Evolutionary conservation across 306 rosid genomes (phyloP).

Genomic region (Prunus armeniaca): DNA sequence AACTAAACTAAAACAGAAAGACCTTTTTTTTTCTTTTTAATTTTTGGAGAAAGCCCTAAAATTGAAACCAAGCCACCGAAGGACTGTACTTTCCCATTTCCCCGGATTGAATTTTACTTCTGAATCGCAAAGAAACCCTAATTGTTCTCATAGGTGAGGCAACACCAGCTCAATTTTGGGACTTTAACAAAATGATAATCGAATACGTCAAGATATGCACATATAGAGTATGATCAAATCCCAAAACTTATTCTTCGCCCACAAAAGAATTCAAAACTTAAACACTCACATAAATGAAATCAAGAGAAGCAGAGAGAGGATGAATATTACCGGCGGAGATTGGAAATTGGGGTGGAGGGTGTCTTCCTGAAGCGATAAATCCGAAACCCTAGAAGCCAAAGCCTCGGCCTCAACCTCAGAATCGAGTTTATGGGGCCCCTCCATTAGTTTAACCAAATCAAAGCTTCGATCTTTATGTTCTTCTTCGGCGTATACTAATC

Average conservation of each 20-base stretch:
- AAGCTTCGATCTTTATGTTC: constrained; percentile 1
- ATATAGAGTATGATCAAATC: not conserved
- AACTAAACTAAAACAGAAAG: not conserved
- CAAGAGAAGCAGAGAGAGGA: not conserved
- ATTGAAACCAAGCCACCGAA: not conserved
- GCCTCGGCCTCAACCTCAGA: constrained; percentile 20
- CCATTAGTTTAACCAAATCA: constrained; percentile 27
- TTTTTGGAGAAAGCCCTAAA: not conserved
- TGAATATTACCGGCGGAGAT: constrained; percentile 32
- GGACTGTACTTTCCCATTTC: not conserved
- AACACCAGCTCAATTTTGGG: constrained; percentile 1
- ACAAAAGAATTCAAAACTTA: not conserved
- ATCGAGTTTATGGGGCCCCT: constrained; percentile 6
- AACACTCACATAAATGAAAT: not conserved
- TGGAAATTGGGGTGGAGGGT: not conserved
- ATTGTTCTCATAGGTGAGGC: not conserved
- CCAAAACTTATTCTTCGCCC: not conserved
- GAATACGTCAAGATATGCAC: not conserved
- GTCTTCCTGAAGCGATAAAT: constrained; percentile 14
- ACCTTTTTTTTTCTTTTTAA: not conserved
- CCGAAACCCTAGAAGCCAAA: constrained; percentile 29
- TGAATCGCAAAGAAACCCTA: not conserved
- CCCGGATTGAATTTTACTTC: not conserved
- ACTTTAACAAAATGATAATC: not conserved
- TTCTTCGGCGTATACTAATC: constrained; percentile 7